Evolutionary conservation across 116 monocot genomes (phyloP), one percentile per base, ranked within the genome.

Genomic region (Dioscorea cayenensis): DNA sequence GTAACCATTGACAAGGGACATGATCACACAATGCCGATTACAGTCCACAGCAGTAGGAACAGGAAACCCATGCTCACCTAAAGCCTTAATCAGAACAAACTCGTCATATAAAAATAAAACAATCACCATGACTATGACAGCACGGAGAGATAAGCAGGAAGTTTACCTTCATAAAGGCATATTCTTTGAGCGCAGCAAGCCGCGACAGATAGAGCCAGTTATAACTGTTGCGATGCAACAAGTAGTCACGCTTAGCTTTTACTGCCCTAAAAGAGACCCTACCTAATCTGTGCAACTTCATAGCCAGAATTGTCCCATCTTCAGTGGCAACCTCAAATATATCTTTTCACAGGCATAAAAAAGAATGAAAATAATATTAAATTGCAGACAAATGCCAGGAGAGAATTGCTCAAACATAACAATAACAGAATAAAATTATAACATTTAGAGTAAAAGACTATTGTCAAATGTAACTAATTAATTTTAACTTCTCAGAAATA

Each of bases 131-230:
- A 6, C 35, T 35, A 65, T 6, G 19, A 18, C 9, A 32, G 13
- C n/a, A 10, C 12, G 0, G 23, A 3, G 14, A 19, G 19, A 14
- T 11, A 25, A 36, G 35, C 6, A 65, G 32, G 10, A 14, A 50
- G 18, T 18, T 16, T 18, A 92, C 96, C 96, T 96, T 96, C 96
- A 96, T 96, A 18, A 96, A 96, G 59, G 96, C 90, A 86, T 78
- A 92, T 83, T 96, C 96, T 70, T 96, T 96, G 25, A 96, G 77
- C 4, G 92, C 96, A 73, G 96, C 96, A 71, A 96, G 96, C 9
- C 96, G 82, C 60, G 96, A 96, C 71, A 96, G 76, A 69, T 96
- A 96, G 19, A 96, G 83, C 96, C 96, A 96, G 66, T 88, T 96
- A 71, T 82, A 92, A 67, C 81, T 92, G 63, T 66, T 87, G 38